Evolutionary conservation across 805 yeast species (phyloP), one percentile per base, ranked within the genome.

Genomic region (Spathaspora gorwiae): DNA sequence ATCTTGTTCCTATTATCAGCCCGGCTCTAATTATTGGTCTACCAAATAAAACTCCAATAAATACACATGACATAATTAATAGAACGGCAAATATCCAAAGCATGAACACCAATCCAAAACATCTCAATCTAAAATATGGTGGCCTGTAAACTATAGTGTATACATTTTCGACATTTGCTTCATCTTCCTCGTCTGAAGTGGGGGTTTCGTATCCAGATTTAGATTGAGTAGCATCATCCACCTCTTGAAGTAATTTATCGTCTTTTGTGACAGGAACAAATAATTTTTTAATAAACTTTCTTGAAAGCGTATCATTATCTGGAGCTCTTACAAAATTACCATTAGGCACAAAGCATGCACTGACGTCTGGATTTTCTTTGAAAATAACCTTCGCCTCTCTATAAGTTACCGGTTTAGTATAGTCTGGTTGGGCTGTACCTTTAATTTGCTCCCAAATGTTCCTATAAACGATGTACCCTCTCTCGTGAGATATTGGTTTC

Each of bases 281-380:
- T 46, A 90, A 65, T 39, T 78, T 76, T 53, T 78, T 80, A 30
- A 83, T 78, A 51, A 73, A 81, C 40, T 75, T 76, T 46, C 89
- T 69, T 0, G 92, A 79, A 15, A 84, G 81, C 12, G 82, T 83
- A 59, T 90, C 97, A 51, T 78, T 78, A 47, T 80, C 84, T 0
- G 99, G 99, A 1, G 90, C 99, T 46, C 98, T 79, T 31, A 90
- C 80, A 55, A 79, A 84, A 39, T 72, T 69, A 3, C 99, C 99
- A 61, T 87, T 84, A 0, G 90, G 90, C 7, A 87, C 80, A 57
- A 85, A 85, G 40, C 79, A 81, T 0, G 85, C 81, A 33, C 66
- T 66, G 0, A 72, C 61, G 1, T 57, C 51, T 0, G 73, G 65
- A 45, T 78, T 62, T 3, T 65, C 65, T 9, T 61, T 56, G 53